Conservation (phyloP, 768 basidiomycete genomes). For the Suillus hirtellus region DNA sequence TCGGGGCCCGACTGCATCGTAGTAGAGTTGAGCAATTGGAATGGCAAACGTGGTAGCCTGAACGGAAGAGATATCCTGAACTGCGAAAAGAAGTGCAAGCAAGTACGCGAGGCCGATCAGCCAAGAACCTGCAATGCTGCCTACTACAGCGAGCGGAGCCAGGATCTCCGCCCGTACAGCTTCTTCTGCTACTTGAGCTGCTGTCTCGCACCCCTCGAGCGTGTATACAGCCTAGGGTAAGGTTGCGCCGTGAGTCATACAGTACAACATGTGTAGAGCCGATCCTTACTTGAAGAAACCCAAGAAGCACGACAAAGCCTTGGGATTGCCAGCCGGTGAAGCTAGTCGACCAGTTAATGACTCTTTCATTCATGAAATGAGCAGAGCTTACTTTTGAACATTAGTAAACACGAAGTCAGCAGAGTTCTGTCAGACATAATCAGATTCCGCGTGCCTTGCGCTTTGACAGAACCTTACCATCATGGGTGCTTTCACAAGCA, state of each 20-base stretch:
- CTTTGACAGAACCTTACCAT: constrained; percentile 37
- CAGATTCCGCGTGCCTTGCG: not conserved
- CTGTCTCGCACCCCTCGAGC: constrained; percentile 61
- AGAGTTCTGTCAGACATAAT: constrained; percentile 41
- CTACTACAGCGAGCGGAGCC: constrained; percentile 59
- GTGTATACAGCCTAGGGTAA: constrained; percentile 53
- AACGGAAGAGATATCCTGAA: constrained; percentile 51
- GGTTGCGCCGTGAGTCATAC: not conserved
- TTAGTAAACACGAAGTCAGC: constrained; percentile 57
- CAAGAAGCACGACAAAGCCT: constrained; percentile 58
- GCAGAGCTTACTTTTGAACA: constrained; percentile 46
- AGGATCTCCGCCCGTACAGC: constrained; percentile 54
- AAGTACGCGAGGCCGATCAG: constrained; percentile 56
- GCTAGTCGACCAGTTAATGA: constrained; percentile 27
- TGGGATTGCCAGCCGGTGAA: constrained; percentile 56
- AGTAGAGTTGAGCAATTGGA: constrained; percentile 59
- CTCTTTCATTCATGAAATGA: not conserved
- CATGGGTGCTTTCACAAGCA: constrained; percentile 56
- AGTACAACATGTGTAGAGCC: not conserved
- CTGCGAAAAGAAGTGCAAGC: constrained; percentile 58
- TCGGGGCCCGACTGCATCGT: constrained; percentile 49
- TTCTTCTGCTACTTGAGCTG: constrained; percentile 65
- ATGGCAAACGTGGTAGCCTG: constrained; percentile 54
- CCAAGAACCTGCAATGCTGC: constrained; percentile 57
- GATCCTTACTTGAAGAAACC: constrained; percentile 46